A percentile compares a stretch with the other conserved stretches of the same genome.
These are phyloP conservation scores for Epicoccum sorghinum DNA, from an alignment of 2,329 filamentous ascomycete species.

Conservation along the genomic window DNA sequence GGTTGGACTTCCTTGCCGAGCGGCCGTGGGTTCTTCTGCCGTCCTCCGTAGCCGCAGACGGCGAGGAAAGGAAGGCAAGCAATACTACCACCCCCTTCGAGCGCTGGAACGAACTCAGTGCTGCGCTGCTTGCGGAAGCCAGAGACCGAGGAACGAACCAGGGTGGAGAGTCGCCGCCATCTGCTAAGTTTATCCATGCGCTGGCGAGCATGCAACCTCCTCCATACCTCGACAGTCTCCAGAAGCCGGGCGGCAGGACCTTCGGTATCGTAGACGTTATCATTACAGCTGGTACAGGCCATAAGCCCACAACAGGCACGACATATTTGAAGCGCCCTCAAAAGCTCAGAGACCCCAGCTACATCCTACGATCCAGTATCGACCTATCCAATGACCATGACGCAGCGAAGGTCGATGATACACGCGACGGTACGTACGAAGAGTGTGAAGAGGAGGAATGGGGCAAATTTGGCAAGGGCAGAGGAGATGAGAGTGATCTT, in stretches of 20 bases:
- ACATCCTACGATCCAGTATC: not conserved
- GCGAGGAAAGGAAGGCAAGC: slow-evolving; percentile 16
- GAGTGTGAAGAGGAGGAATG: too few relatives aligned
- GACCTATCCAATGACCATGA: not conserved
- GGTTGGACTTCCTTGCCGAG: slow-evolving; percentile 50
- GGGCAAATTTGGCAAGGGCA: too few relatives aligned
- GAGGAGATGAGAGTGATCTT: too few relatives aligned
- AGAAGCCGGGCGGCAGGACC: slow-evolving; percentile 33
- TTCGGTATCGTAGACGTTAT: slow-evolving; percentile 50
- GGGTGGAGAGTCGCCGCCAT: slow-evolving; percentile 40
- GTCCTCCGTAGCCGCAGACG: slow-evolving; percentile 29
- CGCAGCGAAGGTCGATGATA: too few relatives aligned
- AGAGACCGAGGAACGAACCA: slow-evolving; percentile 41
- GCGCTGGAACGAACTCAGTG: slow-evolving; percentile 46
- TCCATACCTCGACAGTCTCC: slow-evolving; percentile 35
- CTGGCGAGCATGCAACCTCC: slow-evolving; percentile 50
- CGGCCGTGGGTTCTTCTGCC: slow-evolving; percentile 53
- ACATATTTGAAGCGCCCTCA: slow-evolving; percentile 34
- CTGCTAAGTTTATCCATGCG: slow-evolving; percentile 47
- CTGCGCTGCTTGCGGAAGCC: slow-evolving; percentile 43
- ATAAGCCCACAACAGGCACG: slow-evolving; percentile 28
- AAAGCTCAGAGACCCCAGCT: slow-evolving; percentile 31
- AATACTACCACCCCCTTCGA: slow-evolving; percentile 16
- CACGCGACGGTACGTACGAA: too few relatives aligned
- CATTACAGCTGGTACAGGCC: slow-evolving; percentile 38